phyloP scores from a whole-genome alignment of 257 asterid genomes.

The Solanum ossicruentum region DNA sequence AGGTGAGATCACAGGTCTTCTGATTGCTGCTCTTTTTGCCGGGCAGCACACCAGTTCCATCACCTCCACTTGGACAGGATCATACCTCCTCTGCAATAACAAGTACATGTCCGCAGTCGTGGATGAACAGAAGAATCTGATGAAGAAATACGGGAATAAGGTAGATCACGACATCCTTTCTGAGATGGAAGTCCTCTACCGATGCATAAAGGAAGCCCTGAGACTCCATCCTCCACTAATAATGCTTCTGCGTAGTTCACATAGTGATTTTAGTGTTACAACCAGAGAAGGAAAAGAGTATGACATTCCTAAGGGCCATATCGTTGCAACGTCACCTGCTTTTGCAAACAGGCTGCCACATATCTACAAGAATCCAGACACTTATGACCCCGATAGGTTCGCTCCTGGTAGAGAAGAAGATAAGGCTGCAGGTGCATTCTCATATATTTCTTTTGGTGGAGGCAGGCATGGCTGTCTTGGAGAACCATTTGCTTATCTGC shows the following conservation, averaged over 20 bases:
- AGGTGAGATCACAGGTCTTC: slow-evolving; percentile 73
- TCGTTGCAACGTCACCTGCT: slow-evolving; percentile 18
- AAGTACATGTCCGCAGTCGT: slow-evolving; percentile 62
- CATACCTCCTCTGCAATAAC: slow-evolving; percentile 72
- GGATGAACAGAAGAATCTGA: slow-evolving; percentile 62
- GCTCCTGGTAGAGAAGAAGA: slow-evolving; percentile 86
- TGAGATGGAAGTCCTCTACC: slow-evolving; percentile 75
- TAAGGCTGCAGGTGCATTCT: slow-evolving; percentile 82
- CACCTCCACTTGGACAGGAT: slow-evolving; percentile 92
- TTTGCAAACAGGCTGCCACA: slow-evolving; percentile 35
- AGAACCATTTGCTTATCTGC: slow-evolving; percentile 93
- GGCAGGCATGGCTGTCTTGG: slow-evolving; percentile 96
- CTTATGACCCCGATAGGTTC: slow-evolving; percentile 79
- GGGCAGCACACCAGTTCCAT: slow-evolving; percentile 98
- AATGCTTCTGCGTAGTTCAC: slow-evolving; percentile 84
- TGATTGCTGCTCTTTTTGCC: slow-evolving; percentile 91
- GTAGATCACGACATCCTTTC: slow-evolving; percentile 78
- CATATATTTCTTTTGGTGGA: slow-evolving; percentile 88
- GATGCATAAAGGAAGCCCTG: slow-evolving; percentile 84
- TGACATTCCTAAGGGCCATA: slow-evolving; percentile 37
- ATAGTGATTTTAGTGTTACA: slow-evolving; percentile 64
- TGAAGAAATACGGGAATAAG: slow-evolving; percentile 54
- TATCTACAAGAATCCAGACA: slow-evolving; percentile 57
- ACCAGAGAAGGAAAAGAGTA: slow-evolving; percentile 71
- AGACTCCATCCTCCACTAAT: slow-evolving; percentile 94